Evolutionary conservation across 2,329 filamentous ascomycete species (phyloP).

Genomic region (Microcyclospora tardicrescens): DNA sequence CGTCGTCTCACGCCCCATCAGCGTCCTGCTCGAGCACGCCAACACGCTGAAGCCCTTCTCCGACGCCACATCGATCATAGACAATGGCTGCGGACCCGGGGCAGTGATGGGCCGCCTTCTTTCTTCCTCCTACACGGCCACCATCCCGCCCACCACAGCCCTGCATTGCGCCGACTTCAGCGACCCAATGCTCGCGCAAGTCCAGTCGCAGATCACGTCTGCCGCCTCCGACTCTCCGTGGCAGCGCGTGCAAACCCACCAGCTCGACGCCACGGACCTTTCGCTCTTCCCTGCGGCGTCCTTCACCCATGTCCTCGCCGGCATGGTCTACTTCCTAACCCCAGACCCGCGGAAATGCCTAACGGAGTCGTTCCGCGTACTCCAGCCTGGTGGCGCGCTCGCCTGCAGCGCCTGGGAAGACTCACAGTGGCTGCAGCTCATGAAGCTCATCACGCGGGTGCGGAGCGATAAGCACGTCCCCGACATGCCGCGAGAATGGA

Average conservation of each 20-base stretch:
- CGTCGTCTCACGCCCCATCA: conserved; percentile 9
- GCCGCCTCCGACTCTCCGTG: conserved; percentile 9
- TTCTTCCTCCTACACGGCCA: conserved; percentile 7
- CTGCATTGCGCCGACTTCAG: conserved; percentile 20
- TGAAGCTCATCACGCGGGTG: conserved; percentile 10
- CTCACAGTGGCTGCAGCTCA: conserved; percentile 17
- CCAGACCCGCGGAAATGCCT: conserved; percentile 15
- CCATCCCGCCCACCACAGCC: conserved; percentile 8
- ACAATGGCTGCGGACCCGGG: conserved; percentile 22
- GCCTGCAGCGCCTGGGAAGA: conserved; percentile 17
- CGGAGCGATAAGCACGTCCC: conserved; percentile 10
- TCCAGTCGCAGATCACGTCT: conserved; percentile 7
- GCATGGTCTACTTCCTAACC: conserved; percentile 22
- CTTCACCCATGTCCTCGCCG: conserved; percentile 19
- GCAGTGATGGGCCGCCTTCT: conserved; percentile 15
- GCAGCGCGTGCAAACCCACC: conserved; percentile 12
- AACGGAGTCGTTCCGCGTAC: conserved; percentile 13
- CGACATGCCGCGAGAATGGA: conserved; percentile 16
- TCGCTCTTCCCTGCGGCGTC: conserved; percentile 10
- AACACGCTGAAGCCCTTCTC: conserved; percentile 15
- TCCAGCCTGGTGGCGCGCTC: conserved; percentile 14
- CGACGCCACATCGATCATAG: conserved; percentile 18
- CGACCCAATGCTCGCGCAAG: conserved; percentile 17
- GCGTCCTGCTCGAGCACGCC: conserved; percentile 12
- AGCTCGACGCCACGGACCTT: conserved; percentile 19